Conservation (phyloP, 1,284 basidiomycete species). For the Boletus smithii region DNA sequence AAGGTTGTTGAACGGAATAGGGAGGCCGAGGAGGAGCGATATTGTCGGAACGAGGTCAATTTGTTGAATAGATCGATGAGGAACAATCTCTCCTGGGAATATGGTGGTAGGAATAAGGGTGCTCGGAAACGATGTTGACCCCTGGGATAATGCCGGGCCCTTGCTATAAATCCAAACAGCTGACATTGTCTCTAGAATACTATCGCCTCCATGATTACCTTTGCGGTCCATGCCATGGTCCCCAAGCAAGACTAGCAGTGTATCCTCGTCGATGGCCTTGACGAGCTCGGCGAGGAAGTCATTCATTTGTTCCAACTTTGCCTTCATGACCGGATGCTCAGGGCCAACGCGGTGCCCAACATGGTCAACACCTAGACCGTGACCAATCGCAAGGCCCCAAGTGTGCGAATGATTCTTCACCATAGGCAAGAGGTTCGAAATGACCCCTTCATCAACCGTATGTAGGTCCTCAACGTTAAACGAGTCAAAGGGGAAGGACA, state of each 20-base stretch:
- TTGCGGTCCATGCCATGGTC: conserved; percentile 97
- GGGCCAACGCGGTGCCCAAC: conserved; percentile 94
- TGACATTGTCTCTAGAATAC: conserved; percentile 79
- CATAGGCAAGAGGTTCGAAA: conserved; percentile 74
- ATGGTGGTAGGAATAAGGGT: conserved; percentile 49
- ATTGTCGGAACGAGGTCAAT: conserved; percentile 93
- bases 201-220: conserved; percentile 96
- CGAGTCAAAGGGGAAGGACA: conserved; percentile 86
- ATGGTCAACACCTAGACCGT: conserved; percentile 97
- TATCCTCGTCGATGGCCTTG: conserved; percentile 66
- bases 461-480: conserved; percentile 99
- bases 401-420: conserved; percentile 38
- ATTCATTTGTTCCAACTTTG: conserved; percentile 88
- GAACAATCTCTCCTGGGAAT: conserved; percentile 58
- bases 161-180: conserved; percentile 93
- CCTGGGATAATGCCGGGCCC: conserved; percentile 42
- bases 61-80: conserved; percentile 79
- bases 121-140: conserved; percentile 39
- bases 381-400: conserved; percentile 88
- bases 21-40: conserved; percentile 87
- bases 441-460: conserved; percentile 90
- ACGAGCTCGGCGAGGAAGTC: conserved; percentile 74
- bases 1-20: conserved; percentile 94
- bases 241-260: conserved; percentile 87
- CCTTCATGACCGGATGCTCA: conserved; percentile 80